Evolutionary conservation across 352 stramenopile species (phyloP).

Genomic region (Phytophthora lateralis): DNA sequence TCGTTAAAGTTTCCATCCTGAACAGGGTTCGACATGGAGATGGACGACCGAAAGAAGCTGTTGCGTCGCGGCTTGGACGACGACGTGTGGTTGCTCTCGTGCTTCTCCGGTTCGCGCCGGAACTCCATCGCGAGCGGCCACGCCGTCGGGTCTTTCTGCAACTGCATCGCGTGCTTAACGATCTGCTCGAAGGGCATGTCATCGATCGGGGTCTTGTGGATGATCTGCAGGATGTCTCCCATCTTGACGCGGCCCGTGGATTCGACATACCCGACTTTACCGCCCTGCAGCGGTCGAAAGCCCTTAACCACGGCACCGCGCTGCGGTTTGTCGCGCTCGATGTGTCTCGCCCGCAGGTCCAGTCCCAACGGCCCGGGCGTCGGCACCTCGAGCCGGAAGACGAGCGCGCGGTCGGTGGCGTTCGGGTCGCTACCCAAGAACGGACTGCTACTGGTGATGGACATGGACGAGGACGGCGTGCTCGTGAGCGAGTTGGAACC

Average conservation of each 20-base stretch:
- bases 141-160: conserved; percentile 67
- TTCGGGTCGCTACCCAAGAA: conserved; percentile 67
- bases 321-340: conserved; percentile 77
- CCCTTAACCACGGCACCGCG: conserved; percentile 81
- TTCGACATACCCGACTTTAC: conserved; percentile 70
- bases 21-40: conserved; percentile 64
- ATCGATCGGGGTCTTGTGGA: conserved; percentile 79
- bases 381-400: conserved; percentile 81
- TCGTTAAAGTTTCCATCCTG: conserved; percentile 86
- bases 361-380: conserved; percentile 69
- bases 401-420: conserved; percentile 58
- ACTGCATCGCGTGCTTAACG: conserved; percentile 73
- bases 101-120: conserved; percentile 54
- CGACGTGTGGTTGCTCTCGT: conserved; percentile 31
- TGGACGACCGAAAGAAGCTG: conserved; percentile 77
- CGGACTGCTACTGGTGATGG: conserved; percentile 46
- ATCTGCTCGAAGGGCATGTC: conserved; percentile 88
- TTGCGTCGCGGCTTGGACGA: conserved; percentile 55
- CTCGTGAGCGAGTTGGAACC: conserved; percentile 45
- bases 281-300: conserved; percentile 63
- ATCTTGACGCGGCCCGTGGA: conserved; percentile 75
- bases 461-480: conserved; percentile 42
- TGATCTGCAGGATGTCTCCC: conserved; percentile 80
- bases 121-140: conserved; percentile 85
- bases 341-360: conserved; percentile 72